A percentile compares a stretch with the other conserved stretches of the same genome.
Evolutionary conservation across 495 filamentous ascomycete genomes (phyloP).

Genomic region (Corynascus novoguineensis): DNA sequence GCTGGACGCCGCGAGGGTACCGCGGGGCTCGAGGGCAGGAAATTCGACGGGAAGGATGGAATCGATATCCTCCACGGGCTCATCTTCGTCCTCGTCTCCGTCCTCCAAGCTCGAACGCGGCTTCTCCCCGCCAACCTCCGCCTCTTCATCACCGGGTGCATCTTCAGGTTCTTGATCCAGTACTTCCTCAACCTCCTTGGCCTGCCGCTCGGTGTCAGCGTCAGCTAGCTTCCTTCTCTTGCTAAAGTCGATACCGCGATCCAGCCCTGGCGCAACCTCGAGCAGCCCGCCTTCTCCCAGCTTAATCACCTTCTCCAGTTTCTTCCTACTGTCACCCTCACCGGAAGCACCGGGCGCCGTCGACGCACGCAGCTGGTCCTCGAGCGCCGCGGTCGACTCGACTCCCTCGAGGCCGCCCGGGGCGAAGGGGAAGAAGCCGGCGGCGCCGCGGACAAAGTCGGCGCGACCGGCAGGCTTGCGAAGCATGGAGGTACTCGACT

Average conservation of each 20-base stretch:
- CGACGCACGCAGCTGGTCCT: conserved; percentile 51
- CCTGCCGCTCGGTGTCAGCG: conserved; percentile 43
- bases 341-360: conserved; percentile 23
- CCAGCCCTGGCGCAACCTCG: conserved; percentile 76
- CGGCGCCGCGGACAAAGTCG: conserved; percentile 91
- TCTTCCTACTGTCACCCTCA: conserved; percentile 41
- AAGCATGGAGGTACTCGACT: conserved; percentile 88
- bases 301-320: conserved; percentile 74
- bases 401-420: conserved; percentile 87
- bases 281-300: conserved; percentile 77
- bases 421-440: conserved; percentile 93
- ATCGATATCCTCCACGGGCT: conserved; percentile 76
- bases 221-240: conserved; percentile 55
- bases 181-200: conserved; percentile 67
- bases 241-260: conserved; percentile 67
- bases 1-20: conserved; percentile 63
- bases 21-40: conserved; percentile 81
- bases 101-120: conserved; percentile 30
- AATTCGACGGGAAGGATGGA: conserved; percentile 88
- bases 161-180: conserved; percentile 64
- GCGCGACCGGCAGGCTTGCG: conserved; percentile 82
- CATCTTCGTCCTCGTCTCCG: conserved; percentile 41
- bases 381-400: conserved; percentile 70
- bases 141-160: conserved; percentile 41
- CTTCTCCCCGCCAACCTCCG: conserved; percentile 29